Evolutionary conservation across 2,329 filamentous ascomycete species (phyloP).

Genomic region (Aspergillus brunneoviolaceus): DNA sequence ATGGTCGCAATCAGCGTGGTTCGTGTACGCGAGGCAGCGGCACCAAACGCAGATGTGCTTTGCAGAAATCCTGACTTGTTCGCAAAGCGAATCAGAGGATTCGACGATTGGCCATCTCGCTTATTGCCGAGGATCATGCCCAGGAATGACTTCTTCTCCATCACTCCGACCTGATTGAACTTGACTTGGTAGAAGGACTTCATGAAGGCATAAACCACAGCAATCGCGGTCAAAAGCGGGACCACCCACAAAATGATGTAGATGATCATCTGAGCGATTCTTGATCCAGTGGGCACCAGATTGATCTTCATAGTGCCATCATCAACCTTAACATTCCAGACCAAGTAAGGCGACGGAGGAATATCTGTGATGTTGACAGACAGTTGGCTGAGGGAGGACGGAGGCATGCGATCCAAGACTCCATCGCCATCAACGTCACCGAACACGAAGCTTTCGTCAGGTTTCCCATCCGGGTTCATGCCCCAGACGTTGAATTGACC

Average conservation of each 20-base stretch:
- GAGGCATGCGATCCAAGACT: constrained; percentile 62
- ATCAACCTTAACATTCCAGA: constrained; percentile 57
- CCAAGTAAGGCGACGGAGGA: constrained; percentile 56
- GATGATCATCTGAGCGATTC: constrained; percentile 54
- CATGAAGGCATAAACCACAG: constrained; percentile 58
- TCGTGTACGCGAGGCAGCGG: constrained; percentile 40
- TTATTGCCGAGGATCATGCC: constrained; percentile 37
- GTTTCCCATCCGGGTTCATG: constrained; percentile 62
- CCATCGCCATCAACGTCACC: constrained; percentile 63
- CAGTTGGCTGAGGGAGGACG: constrained; percentile 55
- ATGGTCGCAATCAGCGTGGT: constrained; percentile 68
- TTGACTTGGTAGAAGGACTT: constrained; percentile 64
- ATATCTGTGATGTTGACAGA: constrained; percentile 60
- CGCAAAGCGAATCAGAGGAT: constrained; percentile 35
- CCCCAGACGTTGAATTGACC: constrained; percentile 68
- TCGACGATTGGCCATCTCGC: constrained; percentile 29
- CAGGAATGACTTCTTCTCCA: constrained; percentile 48
- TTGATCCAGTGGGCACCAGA: constrained; percentile 55
- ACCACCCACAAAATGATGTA: constrained; percentile 56
- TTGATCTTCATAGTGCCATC: constrained; percentile 55
- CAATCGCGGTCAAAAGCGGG: constrained; percentile 51
- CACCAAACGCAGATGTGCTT: constrained; percentile 35
- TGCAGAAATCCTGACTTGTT: constrained; percentile 40
- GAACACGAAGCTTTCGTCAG: constrained; percentile 59
- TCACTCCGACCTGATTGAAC: constrained; percentile 59